Evolutionary conservation across 345 rosid genomes (phyloP).

Genomic region (Theobroma cacao): DNA sequence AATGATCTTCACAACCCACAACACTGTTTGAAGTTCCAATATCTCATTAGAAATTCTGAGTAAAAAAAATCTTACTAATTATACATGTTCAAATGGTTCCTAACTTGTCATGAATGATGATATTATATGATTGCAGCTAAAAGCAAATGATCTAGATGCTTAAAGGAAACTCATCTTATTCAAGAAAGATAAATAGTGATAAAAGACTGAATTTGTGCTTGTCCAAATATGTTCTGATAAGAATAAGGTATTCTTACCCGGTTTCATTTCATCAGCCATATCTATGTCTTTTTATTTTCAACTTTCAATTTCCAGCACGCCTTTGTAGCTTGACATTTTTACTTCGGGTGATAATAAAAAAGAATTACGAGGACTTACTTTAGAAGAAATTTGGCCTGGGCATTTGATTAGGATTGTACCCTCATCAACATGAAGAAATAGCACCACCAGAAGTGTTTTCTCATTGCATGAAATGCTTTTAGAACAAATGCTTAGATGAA

Average conservation of each 20-base stretch:
- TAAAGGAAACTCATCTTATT: background rate
- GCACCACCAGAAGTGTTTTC: background rate
- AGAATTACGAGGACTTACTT: background rate
- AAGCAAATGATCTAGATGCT: constrained; percentile 4
- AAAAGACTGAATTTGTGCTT: background rate
- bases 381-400: background rate
- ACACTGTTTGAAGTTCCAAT: background rate
- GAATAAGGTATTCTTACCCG: background rate
- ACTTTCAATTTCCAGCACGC: background rate
- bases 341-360: background rate
- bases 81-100: background rate
- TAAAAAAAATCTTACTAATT: background rate
- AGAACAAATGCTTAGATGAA: background rate
- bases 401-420: background rate
- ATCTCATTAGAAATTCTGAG: background rate
- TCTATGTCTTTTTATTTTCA: background rate
- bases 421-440: background rate
- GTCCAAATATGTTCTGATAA: background rate
- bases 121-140: background rate
- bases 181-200: background rate
- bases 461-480: background rate
- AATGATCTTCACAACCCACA: background rate
- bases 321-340: background rate
- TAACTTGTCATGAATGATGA: background rate
- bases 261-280: constrained; percentile 3